A percentile compares a stretch with the other conserved stretches of the same genome.
Conservation (phyloP, 176 grass and related monocot genomes). For the Bolboschoenus planiculmis region DNA sequence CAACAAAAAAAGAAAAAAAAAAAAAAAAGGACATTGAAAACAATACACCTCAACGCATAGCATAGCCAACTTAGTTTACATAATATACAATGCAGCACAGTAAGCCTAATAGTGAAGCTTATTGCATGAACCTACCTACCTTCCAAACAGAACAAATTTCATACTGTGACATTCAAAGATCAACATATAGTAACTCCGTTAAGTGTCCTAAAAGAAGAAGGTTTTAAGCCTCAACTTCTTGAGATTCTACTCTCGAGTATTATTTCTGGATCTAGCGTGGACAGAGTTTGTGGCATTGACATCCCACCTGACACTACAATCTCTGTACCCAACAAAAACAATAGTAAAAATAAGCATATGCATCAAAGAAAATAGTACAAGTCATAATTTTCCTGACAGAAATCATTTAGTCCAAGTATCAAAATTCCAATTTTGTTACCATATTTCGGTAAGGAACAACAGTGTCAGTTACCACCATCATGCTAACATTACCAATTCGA, state of each 20-base stretch:
- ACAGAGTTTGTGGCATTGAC: constrained; percentile 92
- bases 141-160: neutral
- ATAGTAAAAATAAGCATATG: neutral
- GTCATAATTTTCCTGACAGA: neutral
- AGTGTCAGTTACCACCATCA: neutral
- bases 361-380: neutral
- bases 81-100: constrained; percentile 17
- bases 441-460: neutral
- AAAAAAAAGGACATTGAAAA: neutral
- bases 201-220: neutral
- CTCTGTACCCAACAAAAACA: constrained; percentile 35
- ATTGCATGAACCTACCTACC: constrained; percentile 5
- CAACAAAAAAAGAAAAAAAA: neutral
- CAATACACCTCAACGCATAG: neutral
- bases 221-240: constrained; percentile 43
- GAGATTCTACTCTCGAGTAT: constrained; percentile 42
- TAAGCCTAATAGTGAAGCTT: constrained; percentile 7
- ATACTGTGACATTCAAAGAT: constrained; percentile 6
- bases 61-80: constrained; percentile 20
- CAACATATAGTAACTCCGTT: neutral
- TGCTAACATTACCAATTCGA: neutral
- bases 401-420: too few species aligned
- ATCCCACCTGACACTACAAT: constrained; percentile 95
- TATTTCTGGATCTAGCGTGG: constrained; percentile 66
- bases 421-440: neutral